phyloP scores from a whole-genome alignment of 257 asterid species.

The Thymus quinquecostatus region DNA sequence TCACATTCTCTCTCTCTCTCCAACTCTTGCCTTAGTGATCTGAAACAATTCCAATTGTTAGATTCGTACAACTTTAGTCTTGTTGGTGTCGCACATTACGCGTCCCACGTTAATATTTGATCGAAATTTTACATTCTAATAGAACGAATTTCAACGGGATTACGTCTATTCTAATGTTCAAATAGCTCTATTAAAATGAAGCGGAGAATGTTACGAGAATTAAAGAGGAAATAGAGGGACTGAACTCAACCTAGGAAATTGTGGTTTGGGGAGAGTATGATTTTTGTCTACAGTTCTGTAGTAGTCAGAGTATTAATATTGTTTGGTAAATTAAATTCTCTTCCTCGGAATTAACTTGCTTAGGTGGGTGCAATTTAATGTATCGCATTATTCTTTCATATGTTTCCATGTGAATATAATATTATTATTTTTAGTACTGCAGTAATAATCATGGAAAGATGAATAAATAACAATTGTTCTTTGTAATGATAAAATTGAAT shows the following conservation, averaged over 20 bases:
- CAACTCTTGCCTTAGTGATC: neutral
- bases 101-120: no score
- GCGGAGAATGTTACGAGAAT: no score
- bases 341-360: slow-evolving; percentile 1
- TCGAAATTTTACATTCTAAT: no score
- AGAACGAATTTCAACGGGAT: no score
- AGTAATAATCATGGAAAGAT: no score
- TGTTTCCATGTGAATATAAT: neutral
- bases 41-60: no score
- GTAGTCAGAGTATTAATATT: no score
- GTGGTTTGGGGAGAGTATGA: neutral
- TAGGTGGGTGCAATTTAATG: neutral
- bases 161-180: no score
- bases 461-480: no score
- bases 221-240: neutral
- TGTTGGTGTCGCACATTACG: no score
- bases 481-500: neutral
- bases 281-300: neutral
- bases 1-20: neutral
- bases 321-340: neutral
- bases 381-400: neutral
- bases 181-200: no score
- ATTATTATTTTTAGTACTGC: neutral
- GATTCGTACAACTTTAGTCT: no score
- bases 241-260: slow-evolving; percentile 6